These are phyloP conservation scores for Diaporthe amygdali DNA, from an alignment of 2,329 filamentous ascomycete genomes.

Conservation along the genomic window DNA sequence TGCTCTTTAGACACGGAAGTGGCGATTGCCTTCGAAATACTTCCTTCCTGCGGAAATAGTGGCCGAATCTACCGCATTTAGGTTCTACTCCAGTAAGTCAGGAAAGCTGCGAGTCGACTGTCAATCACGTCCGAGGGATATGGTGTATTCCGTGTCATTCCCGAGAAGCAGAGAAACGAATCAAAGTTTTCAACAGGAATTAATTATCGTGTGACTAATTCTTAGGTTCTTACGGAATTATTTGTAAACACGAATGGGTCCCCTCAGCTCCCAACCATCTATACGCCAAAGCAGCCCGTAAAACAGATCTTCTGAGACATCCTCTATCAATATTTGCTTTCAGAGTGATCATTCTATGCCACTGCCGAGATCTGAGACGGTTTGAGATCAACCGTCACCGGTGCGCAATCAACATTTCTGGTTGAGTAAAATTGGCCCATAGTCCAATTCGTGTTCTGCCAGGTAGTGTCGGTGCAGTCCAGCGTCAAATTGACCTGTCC, in stretches of 20 bases:
- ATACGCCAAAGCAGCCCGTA: neutral
- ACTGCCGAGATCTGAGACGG: conserved; percentile 41
- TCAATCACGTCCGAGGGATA: too few species aligned
- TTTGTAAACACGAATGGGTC: neutral
- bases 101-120: neutral
- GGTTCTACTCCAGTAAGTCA: too few species aligned
- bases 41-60: too few species aligned
- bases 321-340: neutral
- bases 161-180: too few species aligned
- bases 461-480: conserved; percentile 39
- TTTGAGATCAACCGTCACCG: conserved; percentile 35
- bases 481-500: conserved; percentile 40
- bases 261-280: neutral
- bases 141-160: too few species aligned
- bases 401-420: conserved; percentile 38
- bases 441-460: conserved; percentile 45
- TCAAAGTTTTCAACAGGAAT: too few species aligned
- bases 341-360: conserved; percentile 32
- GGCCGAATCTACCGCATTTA: too few species aligned
- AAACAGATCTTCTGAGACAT: neutral
- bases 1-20: too few species aligned
- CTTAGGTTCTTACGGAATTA: neutral
- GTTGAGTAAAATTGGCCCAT: conserved; percentile 45
- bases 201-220: neutral
- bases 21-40: too few species aligned